Conservation (phyloP, 305 asterid genomes). For the Rubia balearica region DNA sequence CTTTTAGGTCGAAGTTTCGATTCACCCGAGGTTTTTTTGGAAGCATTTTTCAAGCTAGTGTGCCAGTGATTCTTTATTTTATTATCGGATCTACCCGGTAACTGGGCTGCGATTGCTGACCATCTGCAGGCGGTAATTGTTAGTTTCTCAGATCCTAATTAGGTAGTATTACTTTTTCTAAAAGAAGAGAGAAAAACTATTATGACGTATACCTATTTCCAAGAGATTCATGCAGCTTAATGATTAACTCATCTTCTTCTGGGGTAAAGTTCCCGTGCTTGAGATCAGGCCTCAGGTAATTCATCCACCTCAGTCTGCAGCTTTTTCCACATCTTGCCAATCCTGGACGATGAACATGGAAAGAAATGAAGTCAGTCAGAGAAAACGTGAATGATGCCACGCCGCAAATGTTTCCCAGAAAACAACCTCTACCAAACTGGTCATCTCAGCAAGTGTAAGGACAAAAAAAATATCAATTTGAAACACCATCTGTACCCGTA, state of each 20-base stretch:
- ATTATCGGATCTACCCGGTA: constrained; percentile 50
- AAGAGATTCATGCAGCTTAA: constrained; percentile 28
- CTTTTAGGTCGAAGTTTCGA: not conserved
- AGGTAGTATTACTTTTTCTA: not conserved
- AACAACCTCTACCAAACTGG: not conserved
- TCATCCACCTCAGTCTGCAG: constrained; percentile 51
- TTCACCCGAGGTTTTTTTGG: not conserved
- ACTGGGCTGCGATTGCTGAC: constrained; percentile 40
- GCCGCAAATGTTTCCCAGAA: not conserved
- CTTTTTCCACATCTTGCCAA: constrained; percentile 51
- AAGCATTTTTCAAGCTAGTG: constrained; percentile 29
- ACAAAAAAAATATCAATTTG: no score
- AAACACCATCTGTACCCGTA: no score
- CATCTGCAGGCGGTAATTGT: constrained; percentile 28
- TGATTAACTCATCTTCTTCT: constrained; percentile 34
- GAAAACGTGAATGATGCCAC: not conserved
- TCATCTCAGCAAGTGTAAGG: no score
- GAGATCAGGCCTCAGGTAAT: constrained; percentile 41
- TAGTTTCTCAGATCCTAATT: not conserved
- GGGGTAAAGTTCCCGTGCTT: constrained; percentile 30
- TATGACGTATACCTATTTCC: constrained; percentile 33
- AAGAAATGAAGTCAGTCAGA: not conserved
- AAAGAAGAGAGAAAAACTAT: not conserved
- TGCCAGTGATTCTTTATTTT: constrained; percentile 63
- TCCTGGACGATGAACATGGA: constrained; percentile 22